Conservation (phyloP, 2,329 filamentous ascomycete species). For the Verticillium longisporum region DNA sequence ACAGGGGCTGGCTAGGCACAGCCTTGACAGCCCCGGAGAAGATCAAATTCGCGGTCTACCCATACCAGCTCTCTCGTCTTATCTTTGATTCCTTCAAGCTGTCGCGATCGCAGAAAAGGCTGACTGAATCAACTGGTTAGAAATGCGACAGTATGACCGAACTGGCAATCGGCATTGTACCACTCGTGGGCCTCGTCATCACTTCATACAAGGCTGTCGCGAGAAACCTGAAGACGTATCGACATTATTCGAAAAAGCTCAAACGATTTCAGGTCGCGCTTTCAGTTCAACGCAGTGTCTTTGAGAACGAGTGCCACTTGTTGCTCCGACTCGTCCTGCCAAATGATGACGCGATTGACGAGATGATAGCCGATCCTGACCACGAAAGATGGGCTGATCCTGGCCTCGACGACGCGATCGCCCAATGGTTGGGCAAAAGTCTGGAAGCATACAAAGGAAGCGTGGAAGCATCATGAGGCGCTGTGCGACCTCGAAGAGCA, state of each 20-base stretch:
- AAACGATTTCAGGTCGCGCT: not conserved
- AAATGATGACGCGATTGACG: not conserved
- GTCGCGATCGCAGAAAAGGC: too few relatives aligned
- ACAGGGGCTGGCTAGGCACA: not conserved
- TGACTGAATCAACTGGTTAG: not conserved
- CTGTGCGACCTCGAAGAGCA: not conserved
- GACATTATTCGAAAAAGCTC: constrained; percentile 3
- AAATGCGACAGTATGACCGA: constrained; percentile 1
- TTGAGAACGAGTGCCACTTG: constrained; percentile 4
- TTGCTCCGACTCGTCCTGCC: constrained; percentile 1
- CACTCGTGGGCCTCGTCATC: constrained; percentile 3
- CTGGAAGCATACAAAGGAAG: not conserved
- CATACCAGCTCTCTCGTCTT: not conserved
- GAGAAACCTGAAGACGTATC: constrained; percentile 1
- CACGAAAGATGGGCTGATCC: not conserved
- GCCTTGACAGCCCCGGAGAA: not conserved
- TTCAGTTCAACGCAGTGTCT: not conserved
- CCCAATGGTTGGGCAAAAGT: not conserved
- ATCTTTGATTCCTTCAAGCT: too few relatives aligned
- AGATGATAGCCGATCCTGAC: not conserved
- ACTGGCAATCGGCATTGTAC: constrained; percentile 4
- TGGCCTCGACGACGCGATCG: not conserved
- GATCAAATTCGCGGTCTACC: not conserved
- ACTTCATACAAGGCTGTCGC: constrained; percentile 3
- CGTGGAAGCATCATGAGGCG: not conserved